Evolutionary conservation across 805 yeast genomes (phyloP).

Genomic region (Teunomyces pallodes): DNA sequence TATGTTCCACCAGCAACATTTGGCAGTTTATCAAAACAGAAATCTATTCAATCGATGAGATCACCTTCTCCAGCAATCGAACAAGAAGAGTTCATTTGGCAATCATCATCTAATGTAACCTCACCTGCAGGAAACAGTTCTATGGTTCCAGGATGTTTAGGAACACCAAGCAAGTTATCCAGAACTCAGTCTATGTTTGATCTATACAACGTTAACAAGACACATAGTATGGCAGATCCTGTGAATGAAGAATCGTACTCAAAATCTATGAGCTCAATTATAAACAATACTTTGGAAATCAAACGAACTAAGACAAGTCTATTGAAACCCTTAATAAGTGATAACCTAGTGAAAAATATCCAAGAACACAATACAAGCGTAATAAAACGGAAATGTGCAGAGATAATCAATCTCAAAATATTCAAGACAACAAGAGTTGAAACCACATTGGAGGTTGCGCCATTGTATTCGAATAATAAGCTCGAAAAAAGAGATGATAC

Average conservation of each 20-base stretch:
- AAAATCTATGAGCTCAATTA: background rate
- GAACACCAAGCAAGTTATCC: conserved; percentile 21
- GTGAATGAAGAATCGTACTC: conserved; percentile 1
- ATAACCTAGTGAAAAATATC: conserved; percentile 16
- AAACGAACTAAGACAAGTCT: conserved; percentile 19
- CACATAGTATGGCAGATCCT: background rate
- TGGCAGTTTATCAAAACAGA: conserved; percentile 20
- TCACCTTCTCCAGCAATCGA: conserved; percentile 38
- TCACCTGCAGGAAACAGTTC: background rate
- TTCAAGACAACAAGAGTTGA: background rate
- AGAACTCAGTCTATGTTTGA: conserved; percentile 38
- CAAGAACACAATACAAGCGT: conserved; percentile 16
- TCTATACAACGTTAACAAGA: conserved; percentile 11
- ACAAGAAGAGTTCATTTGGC: conserved; percentile 28
- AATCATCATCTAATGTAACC: conserved; percentile 1
- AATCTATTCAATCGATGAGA: conserved; percentile 29
- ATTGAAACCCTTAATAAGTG: conserved; percentile 18
- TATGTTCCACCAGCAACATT: conserved; percentile 11
- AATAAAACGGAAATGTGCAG: conserved; percentile 20
- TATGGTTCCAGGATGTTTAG: conserved; percentile 1
- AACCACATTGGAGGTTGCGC: conserved; percentile 5
- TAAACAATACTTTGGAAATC: conserved; percentile 6
- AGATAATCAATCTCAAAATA: conserved; percentile 19
- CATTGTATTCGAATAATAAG: background rate
- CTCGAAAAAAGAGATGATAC: background rate